Evolutionary conservation across 2,329 filamentous ascomycete genomes (phyloP), one percentile per base, ranked within the genome.

Genomic region (Drechslera avenae): DNA sequence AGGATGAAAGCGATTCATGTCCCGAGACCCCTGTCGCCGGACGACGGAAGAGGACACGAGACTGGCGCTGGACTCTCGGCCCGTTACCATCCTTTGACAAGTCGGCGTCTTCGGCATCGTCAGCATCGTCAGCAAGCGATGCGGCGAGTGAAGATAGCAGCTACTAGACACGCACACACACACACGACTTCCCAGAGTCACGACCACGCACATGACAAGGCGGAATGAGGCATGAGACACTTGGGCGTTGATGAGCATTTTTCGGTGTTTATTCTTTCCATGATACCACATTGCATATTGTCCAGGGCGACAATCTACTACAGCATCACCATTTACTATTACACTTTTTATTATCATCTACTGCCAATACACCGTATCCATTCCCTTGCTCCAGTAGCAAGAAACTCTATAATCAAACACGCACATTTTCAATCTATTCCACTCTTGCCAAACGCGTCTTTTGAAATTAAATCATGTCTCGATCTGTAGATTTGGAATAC

Each of bases 51-150:
- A 75, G 79, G 32, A 77, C 77, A 19, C 68, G 82, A 16, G 77
- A 83, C 59, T 85, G 82, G 82, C 73, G 76, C 39, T 85, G 82
- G 82, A 85, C 82, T 1, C 67, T 85, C 9, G 80, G 78, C 1
- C 76, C 80, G 9, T 54, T 80, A 18, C 59, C 68, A 4, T 55
- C 52, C 4, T 55, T 60, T 7, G 58, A 54, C 57, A 63, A 60
- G 36, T 62, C 21, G n/a, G n/a, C n/a, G 9, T 23, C 26, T 5
- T 28, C 26, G 12, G 26, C 26, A 10, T 28, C 60, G 35, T 61
- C 61, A n/a, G 39, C 59, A 14, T 62, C 64, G 4, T 59, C 66
- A 9, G 54, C 54, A 18, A 66, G 61, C 45, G 62, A 64, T 10
- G 47, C 59, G 7, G 57, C 56, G 13, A 64, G 60, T 45, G 63